Base-by-base conservation (phyloP, 2,329 filamentous ascomycete genomes). In the Fusarium decemcellulare region DNA sequence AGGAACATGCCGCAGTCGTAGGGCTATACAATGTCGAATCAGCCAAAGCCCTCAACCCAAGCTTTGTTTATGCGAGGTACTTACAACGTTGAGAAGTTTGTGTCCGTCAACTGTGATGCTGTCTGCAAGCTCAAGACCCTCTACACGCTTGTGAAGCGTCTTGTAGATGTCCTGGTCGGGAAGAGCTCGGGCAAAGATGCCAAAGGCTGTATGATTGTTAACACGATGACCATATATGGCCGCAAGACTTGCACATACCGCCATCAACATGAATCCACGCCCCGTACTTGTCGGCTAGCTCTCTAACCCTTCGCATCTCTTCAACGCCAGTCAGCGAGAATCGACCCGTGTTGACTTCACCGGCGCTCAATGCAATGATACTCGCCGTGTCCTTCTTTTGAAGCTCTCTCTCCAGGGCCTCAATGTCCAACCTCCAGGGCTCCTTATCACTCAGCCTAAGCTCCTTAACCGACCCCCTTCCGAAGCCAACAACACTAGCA, bases 1-100 rank as follows among this genome's bases (percentile, higher is more conserved):
- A 97, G 88, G 85, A 97, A 97, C 80, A 98, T 92, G 44, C 95
- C 95, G 74, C 92, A 95, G 79, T 98, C 95, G 74, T 98, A 98
- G 0, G 95, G 95, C 86, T 90, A 56, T 7, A 16, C 29, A 18
- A 54, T 36, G 27, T 29, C 52, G 53, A 34, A 47, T 74, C 47
- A 70, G 66, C 11, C 23, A 51, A 12, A 44, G 36, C 7, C 8
- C 16, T 5, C 46, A 10, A 9, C 14, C 9, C 30, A 15, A 30
- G 42, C 30, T n/a, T 43, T 16, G 59, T 54, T 46, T 16, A 65
- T 23, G 50, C 32, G 30, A 11, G 27, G n/a, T 23, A 85, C 88
- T 64, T 79, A 91, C 89, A 47, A 97, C 94, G 72, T 98, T 98
- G 65, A 98, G 86, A n/a, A 97, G 82, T 76, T 98, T 98, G 79